Conservation (phyloP, 495 filamentous ascomycete genomes). For the Aspergillus hancockii region DNA sequence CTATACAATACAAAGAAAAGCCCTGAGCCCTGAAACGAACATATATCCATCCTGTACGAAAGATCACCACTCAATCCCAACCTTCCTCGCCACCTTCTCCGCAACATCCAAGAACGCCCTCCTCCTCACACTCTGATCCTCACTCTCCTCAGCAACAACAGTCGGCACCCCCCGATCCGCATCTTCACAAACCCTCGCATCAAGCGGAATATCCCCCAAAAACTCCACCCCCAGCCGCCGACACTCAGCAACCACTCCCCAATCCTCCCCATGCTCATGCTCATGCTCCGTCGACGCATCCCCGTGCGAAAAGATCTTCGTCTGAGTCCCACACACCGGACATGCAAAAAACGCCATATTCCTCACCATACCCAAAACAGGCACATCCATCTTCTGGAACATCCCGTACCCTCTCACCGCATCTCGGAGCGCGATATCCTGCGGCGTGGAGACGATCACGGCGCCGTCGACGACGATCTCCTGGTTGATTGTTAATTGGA, state of each 20-base stretch:
- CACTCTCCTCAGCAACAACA: slow-evolving; percentile 81
- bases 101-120: slow-evolving; percentile 73
- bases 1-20: slow-evolving; percentile 12
- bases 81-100: slow-evolving; percentile 56
- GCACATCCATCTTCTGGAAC: slow-evolving; percentile 79
- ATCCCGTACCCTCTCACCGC: slow-evolving; percentile 88
- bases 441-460: slow-evolving; percentile 90
- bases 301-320: slow-evolving; percentile 71
- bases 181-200: slow-evolving; percentile 84
- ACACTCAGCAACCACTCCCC: slow-evolving; percentile 57
- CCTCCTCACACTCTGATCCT: slow-evolving; percentile 68
- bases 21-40: neutral
- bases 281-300: slow-evolving; percentile 13
- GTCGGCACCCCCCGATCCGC: slow-evolving; percentile 88
- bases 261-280: slow-evolving; percentile 42
- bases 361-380: slow-evolving; percentile 87
- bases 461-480: slow-evolving; percentile 84
- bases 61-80: slow-evolving; percentile 32
- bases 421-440: slow-evolving; percentile 86
- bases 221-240: slow-evolving; percentile 68
- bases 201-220: slow-evolving; percentile 86
- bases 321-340: slow-evolving; percentile 70
- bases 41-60: neutral
- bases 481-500: slow-evolving; percentile 90
- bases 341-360: slow-evolving; percentile 93